Evolutionary conservation across 169 alveolate species (phyloP).

Genomic region (Plasmodium coatneyi): DNA sequence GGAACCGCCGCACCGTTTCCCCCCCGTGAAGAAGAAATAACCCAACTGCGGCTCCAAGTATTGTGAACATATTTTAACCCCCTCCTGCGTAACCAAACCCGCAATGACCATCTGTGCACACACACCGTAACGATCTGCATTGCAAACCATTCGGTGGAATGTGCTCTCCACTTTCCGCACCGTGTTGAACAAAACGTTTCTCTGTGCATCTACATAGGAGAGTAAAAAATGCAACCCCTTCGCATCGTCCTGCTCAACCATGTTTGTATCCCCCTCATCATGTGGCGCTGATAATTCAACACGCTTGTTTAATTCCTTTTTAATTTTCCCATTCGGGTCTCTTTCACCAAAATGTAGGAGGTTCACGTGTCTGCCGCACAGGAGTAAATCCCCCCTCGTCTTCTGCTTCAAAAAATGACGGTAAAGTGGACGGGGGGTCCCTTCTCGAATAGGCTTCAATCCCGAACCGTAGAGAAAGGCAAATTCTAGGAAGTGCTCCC

Average conservation of each 20-base stretch:
- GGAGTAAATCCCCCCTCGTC: neutral
- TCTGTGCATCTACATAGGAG: neutral
- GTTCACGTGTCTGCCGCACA: neutral
- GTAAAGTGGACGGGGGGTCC: neutral
- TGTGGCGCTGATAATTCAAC: neutral
- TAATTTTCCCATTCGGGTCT: neutral
- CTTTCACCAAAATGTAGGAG: neutral
- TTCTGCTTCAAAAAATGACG: neutral
- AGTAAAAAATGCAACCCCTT: neutral
- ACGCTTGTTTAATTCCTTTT: neutral
- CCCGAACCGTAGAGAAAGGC: neutral
- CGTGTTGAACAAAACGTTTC: neutral
- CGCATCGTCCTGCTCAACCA: neutral
- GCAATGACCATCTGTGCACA: neutral
- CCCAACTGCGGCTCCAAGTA: conserved; percentile 16
- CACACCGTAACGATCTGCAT: neutral
- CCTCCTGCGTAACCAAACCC: conserved; percentile 37
- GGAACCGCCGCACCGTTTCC: neutral
- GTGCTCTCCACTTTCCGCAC: neutral
- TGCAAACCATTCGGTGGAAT: neutral
- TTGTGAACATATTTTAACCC: conserved; percentile 12
- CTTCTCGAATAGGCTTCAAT: neutral
- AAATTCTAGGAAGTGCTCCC: conserved; percentile 7
- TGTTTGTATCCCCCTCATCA: neutral
- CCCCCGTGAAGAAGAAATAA: conserved; percentile 5